Percentiles rank a stretch among this genome's conserved stretches.
These are phyloP conservation scores for Cercospora sesami DNA, from an alignment of 2,329 filamentous ascomycete species.

Conservation along the genomic window DNA sequence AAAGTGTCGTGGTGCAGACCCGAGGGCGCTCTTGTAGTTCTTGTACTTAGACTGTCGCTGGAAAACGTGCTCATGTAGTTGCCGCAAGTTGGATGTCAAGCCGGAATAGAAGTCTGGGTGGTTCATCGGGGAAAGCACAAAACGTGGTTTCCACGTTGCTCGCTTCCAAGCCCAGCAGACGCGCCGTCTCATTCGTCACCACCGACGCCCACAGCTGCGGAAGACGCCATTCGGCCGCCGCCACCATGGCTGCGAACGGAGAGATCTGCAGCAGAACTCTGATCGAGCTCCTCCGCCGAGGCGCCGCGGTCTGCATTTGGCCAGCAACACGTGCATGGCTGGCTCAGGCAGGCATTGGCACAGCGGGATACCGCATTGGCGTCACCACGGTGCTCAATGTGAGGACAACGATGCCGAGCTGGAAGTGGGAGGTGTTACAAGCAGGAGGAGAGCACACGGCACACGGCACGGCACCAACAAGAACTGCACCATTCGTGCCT, in stretches of 20 bases:
- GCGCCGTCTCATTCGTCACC: constrained; percentile 3
- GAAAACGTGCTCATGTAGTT: background rate
- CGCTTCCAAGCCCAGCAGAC: background rate
- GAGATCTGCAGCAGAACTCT: constrained; percentile 10
- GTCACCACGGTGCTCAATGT: background rate
- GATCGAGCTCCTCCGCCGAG: constrained; percentile 5
- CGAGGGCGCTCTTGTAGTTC: background rate
- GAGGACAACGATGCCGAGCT: background rate
- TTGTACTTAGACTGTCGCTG: background rate
- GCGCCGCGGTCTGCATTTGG: background rate
- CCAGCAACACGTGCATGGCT: background rate
- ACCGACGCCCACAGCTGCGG: background rate
- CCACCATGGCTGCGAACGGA: background rate
- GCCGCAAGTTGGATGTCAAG: background rate
- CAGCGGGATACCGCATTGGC: background rate
- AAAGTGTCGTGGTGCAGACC: background rate
- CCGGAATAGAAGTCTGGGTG: background rate
- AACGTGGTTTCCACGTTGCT: constrained; percentile 5
- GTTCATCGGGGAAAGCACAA: background rate
- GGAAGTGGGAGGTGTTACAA: background rate
- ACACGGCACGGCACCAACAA: too few species aligned
- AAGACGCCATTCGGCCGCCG: constrained; percentile 1
- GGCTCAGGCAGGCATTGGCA: background rate
- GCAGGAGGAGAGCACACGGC: background rate
- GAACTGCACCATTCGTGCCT: background rate